phyloP scores from a whole-genome alignment of 202 grass and related monocot genomes.

The Digitaria exilis region DNA sequence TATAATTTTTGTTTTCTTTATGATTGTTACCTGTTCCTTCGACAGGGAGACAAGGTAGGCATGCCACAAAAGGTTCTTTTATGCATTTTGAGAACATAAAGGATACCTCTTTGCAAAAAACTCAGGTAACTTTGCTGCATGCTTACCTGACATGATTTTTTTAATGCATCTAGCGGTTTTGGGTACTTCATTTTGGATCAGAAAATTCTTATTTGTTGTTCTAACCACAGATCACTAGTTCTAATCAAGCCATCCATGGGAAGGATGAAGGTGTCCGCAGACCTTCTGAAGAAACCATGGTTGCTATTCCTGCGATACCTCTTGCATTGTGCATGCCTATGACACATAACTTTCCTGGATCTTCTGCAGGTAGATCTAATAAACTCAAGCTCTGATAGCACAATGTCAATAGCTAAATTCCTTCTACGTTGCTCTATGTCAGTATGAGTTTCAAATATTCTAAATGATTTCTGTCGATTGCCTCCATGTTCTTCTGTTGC shows the following conservation, averaged over 20 bases:
- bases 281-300: slow-evolving; percentile 39
- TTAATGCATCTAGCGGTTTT: not conserved
- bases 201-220: slow-evolving; percentile 39
- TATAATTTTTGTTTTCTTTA: slow-evolving; percentile 15
- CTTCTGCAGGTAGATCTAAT: slow-evolving; percentile 51
- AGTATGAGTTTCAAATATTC: not conserved
- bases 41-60: slow-evolving; percentile 22
- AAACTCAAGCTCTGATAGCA: slow-evolving; percentile 14
- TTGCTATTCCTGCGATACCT: slow-evolving; percentile 65
- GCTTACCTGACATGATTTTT: not conserved
- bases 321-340: slow-evolving; percentile 61
- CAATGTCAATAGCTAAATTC: not conserved
- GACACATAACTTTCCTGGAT: slow-evolving; percentile 33
- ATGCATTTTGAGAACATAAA: slow-evolving; percentile 41
- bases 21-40: slow-evolving; percentile 28
- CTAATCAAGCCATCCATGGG: slow-evolving; percentile 12
- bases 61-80: slow-evolving; percentile 45
- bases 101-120: slow-evolving; percentile 37
- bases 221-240: slow-evolving; percentile 37
- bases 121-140: slow-evolving; percentile 40
- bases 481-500: not conserved
- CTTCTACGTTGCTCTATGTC: not conserved
- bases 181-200: slow-evolving; percentile 2
- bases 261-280: slow-evolving; percentile 37
- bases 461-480: not conserved